Evolutionary conservation across 257 asterid genomes (phyloP).

Genomic region (Salvia rosmarinus): DNA sequence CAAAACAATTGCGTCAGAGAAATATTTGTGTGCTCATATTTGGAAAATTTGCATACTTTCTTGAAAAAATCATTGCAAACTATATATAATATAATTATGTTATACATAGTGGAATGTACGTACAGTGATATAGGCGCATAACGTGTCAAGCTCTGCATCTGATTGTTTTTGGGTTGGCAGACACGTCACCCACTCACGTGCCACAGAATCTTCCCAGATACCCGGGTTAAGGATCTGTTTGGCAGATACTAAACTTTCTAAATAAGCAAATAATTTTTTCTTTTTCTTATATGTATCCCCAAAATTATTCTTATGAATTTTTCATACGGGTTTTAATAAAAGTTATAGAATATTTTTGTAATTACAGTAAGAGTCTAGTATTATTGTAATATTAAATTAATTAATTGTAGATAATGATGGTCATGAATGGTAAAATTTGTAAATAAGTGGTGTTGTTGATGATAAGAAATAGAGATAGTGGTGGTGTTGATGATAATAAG

Average conservation of each 20-base stretch:
- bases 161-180: constrained; percentile 22
- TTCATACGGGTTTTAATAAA: too few relatives aligned
- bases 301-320: too few relatives aligned
- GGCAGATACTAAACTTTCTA: not conserved
- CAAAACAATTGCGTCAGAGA: constrained; percentile 5
- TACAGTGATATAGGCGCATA: not conserved
- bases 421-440: too few relatives aligned
- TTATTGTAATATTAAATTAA: too few relatives aligned
- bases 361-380: too few relatives aligned
- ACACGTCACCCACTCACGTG: constrained; percentile 16
- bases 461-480: too few relatives aligned
- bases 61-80: not conserved
- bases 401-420: too few relatives aligned
- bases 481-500: too few relatives aligned
- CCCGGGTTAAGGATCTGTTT: constrained; percentile 16
- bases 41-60: constrained; percentile 2
- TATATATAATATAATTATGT: not conserved
- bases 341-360: too few relatives aligned
- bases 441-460: too few relatives aligned
- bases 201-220: not conserved
- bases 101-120: not conserved
- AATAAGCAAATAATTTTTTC: too few relatives aligned
- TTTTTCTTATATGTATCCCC: too few relatives aligned
- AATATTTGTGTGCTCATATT: constrained; percentile 20
- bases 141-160: constrained; percentile 28